Conservation (phyloP, 1,139 yeast genomes). For the Scheffersomyces illinoinensis region DNA sequence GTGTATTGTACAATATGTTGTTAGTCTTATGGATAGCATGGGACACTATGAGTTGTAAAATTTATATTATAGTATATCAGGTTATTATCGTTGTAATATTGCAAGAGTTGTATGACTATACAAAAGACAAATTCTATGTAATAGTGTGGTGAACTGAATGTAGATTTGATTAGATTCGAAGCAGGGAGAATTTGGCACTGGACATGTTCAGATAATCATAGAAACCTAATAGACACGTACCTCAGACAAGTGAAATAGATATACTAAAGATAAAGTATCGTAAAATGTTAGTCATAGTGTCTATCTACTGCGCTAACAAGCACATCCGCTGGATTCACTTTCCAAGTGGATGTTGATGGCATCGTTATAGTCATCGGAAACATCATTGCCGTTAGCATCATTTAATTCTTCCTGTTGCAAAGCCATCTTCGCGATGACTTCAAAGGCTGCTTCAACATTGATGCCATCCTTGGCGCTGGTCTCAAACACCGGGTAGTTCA, state of each 20-base stretch:
- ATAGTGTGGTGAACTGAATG: background rate
- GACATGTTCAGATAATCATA: background rate
- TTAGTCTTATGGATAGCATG: background rate
- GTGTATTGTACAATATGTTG: too few species aligned
- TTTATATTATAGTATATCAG: background rate
- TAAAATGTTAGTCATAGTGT: background rate
- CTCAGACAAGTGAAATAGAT: too few species aligned
- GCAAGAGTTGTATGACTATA: background rate
- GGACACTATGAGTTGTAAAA: background rate
- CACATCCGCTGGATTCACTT: conserved; percentile 74
- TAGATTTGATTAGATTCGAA: background rate
- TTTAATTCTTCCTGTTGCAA: conserved; percentile 87
- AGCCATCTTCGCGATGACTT: conserved; percentile 93
- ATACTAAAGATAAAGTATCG: background rate
- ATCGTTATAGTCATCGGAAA: conserved; percentile 77
- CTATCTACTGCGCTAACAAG: conserved; percentile 47
- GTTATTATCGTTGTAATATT: background rate
- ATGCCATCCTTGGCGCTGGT: conserved; percentile 29
- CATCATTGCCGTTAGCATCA: conserved; percentile 81
- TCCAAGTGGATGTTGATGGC: conserved; percentile 94
- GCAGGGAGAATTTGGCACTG: background rate
- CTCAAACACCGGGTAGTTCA: conserved; percentile 78
- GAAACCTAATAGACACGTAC: background rate
- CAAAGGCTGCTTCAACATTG: conserved; percentile 78
- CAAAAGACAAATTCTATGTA: background rate